Evolutionary conservation across 2,329 filamentous ascomycete species (phyloP).

Genomic region (Zasmidium angulare): DNA sequence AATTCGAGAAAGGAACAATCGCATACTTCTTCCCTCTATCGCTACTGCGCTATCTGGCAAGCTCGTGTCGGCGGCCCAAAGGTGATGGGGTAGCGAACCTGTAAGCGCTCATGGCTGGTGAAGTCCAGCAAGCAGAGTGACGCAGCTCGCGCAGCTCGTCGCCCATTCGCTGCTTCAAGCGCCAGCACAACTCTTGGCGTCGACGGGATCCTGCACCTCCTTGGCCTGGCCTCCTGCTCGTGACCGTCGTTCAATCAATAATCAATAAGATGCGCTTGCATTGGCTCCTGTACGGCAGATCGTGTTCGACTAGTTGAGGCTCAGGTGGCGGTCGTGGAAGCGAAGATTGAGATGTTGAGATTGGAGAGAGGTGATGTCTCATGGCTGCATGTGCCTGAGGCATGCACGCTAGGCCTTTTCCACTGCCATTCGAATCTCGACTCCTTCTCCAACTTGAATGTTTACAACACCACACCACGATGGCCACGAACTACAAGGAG

Average conservation of each 20-base stretch:
- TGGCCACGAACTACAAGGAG: too few relatives aligned
- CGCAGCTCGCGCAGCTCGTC: background rate
- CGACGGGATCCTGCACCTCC: background rate
- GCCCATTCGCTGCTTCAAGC: constrained; percentile 2
- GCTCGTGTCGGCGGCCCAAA: constrained; percentile 2
- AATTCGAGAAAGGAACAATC: background rate
- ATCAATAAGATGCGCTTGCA: background rate
- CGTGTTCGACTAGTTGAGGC: background rate
- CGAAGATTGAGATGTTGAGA: too few relatives aligned
- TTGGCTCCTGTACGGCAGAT: background rate
- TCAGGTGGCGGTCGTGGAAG: background rate
- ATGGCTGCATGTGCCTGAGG: too few relatives aligned
- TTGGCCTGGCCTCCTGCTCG: background rate
- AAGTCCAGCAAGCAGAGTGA: constrained; percentile 4
- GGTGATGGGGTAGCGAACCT: background rate
- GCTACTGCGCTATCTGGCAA: background rate
- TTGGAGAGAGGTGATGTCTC: too few relatives aligned
- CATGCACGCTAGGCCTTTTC: too few relatives aligned
- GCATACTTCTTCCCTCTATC: background rate
- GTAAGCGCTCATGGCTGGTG: background rate
- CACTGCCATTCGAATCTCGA: too few relatives aligned
- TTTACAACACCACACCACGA: too few relatives aligned
- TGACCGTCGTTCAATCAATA: background rate
- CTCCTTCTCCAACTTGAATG: too few relatives aligned
- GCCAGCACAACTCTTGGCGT: background rate